Evolutionary conservation across 202 grass and related monocot species (phyloP), one percentile per base, ranked within the genome.

Genomic region (Carex arenaria): DNA sequence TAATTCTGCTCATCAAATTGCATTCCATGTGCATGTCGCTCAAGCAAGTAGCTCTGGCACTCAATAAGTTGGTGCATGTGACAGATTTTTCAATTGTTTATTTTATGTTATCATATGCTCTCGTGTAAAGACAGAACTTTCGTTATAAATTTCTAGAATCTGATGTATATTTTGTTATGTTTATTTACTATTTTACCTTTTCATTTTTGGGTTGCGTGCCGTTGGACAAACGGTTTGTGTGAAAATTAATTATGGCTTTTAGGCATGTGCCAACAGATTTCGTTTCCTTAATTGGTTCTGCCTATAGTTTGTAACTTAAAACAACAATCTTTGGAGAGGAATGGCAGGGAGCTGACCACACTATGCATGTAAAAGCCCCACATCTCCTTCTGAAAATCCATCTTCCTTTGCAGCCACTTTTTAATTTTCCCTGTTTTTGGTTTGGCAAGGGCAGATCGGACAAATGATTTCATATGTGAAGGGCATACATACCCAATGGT

Each of bases 1-100:
- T 82, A 28, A 59, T 60, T 55, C 64, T 79, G 71, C 80, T 45
- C 13, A 64, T 7, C 14, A 18, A 59, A 67, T 51, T 5, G 77
- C 69, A 45, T 80, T 91, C 69, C 69, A 32, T 78, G 85, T 91
- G 49, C 84, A 88, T 61, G 62, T 91, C 28, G 70, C 89, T 76
- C 69, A 26, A n/a, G 70, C 47, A 74, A 74, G 47, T 51, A 0
- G 47, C 47, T 51, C 12, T 12, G 47, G 47, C 47, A 51, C 10
- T 51, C 47, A 12, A 51, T 3, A 51, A 51, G 12, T 51, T 12
- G 10, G 10, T 2, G 47, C 47, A 51, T 12, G 47, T 3, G 2
- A 12, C 47, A 12, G 47, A 51, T 64, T 64, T 4, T 64, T 64
- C 10, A 12, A 26, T 30, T 11, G 61, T 64, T 30, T 3, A 11